Conservation (phyloP, 179 eudicot species). For the Gypsophila paniculata region DNA sequence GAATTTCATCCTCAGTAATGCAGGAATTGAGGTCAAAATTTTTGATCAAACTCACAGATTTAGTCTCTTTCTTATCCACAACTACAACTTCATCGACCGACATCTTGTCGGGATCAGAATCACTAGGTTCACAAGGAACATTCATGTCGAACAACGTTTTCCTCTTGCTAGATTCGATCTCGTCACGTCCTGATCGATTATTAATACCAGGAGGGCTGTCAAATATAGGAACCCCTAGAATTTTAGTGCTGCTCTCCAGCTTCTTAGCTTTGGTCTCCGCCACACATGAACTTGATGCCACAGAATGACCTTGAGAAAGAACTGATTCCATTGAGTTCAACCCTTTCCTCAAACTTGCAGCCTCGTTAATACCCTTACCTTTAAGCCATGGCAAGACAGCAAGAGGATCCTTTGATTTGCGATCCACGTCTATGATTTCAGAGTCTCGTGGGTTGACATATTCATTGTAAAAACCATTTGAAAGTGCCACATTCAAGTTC, state of each 20-base stretch:
- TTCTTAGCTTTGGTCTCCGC: slow-evolving; percentile 22
- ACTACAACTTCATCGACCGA: slow-evolving; percentile 31
- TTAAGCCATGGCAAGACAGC: slow-evolving; percentile 68
- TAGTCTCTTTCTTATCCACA: slow-evolving; percentile 34
- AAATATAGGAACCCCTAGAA: slow-evolving; percentile 67
- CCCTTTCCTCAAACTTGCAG: slow-evolving; percentile 27
- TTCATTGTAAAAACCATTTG: slow-evolving; percentile 34
- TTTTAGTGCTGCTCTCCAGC: slow-evolving; percentile 35
- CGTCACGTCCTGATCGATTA: slow-evolving; percentile 26
- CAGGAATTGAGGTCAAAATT: slow-evolving; percentile 74
- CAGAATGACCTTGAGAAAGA: slow-evolving; percentile 30
- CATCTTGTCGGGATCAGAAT: slow-evolving; percentile 32
- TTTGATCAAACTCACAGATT: slow-evolving; percentile 34
- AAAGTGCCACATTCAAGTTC: slow-evolving; percentile 53
- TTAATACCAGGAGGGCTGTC: slow-evolving; percentile 35
- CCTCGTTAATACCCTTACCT: slow-evolving; percentile 36
- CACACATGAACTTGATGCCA: slow-evolving; percentile 32
- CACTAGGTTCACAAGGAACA: slow-evolving; percentile 54
- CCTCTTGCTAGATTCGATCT: slow-evolving; percentile 33
- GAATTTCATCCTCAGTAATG: slow-evolving; percentile 54
- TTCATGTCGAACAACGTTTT: slow-evolving; percentile 59
- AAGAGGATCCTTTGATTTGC: slow-evolving; percentile 33
- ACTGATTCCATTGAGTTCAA: slow-evolving; percentile 23
- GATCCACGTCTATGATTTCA: slow-evolving; percentile 27
- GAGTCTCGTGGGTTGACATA: slow-evolving; percentile 21